Evolutionary conservation across 169 alveolate species (phyloP).

Genomic region (Besnoitia besnoiti): DNA sequence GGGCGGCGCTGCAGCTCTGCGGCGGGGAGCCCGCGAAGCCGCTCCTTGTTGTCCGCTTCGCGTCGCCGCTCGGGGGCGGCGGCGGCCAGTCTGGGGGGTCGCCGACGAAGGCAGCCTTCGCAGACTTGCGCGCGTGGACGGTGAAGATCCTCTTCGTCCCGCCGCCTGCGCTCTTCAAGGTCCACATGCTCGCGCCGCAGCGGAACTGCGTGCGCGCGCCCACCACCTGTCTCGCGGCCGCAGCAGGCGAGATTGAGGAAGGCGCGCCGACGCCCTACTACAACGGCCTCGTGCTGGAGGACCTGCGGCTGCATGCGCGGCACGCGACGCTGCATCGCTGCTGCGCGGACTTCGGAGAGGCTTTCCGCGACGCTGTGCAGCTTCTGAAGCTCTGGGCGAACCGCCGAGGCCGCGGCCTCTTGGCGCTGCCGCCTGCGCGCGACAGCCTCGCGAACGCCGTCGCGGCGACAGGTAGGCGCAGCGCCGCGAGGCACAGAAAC

Average conservation of each 20-base stretch:
- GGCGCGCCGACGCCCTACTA: constrained; percentile 65
- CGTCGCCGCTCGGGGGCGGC: no score
- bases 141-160: not conserved
- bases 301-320: constrained; percentile 13
- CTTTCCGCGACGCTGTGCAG: constrained; percentile 46
- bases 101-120: not conserved
- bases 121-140: not conserved
- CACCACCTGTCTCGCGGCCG: not conserved
- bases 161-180: not conserved
- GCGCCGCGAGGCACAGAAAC: not conserved
- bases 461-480: not conserved
- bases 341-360: constrained; percentile 16
- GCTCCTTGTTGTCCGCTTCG: not conserved
- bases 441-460: not conserved
- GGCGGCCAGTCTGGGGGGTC: no score
- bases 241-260: not conserved
- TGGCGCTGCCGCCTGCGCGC: not conserved
- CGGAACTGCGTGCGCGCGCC: constrained; percentile 41
- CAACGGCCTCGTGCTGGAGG: constrained; percentile 65
- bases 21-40: not conserved
- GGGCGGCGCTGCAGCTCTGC: not conserved
- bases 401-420: constrained; percentile 39
- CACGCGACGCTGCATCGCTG: not conserved
- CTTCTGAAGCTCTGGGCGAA: constrained; percentile 63
- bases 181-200: not conserved